Evolutionary conservation across 192 early-diverging fungal genomes (phyloP).

Genomic region (Linnemannia schmuckeri): DNA sequence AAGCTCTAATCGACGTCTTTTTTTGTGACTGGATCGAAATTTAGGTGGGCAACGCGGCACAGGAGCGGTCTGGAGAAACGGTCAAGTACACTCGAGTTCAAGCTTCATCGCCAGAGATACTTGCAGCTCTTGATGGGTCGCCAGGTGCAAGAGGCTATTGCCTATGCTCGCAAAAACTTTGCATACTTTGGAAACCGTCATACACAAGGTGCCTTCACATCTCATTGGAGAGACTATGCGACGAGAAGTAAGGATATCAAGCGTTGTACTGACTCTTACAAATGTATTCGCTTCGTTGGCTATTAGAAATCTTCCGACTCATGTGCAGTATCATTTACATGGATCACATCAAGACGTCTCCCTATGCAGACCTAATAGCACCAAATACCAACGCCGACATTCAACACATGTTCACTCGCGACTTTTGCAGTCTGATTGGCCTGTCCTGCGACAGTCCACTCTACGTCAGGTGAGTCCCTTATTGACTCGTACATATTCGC

Average conservation of each 20-base stretch:
- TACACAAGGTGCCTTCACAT: slow-evolving; percentile 66
- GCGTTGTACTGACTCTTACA: background rate
- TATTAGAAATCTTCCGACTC: slow-evolving; percentile 63
- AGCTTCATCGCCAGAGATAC: slow-evolving; percentile 84
- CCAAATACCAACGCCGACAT: slow-evolving; percentile 66
- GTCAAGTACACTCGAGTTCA: slow-evolving; percentile 86
- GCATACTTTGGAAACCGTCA: slow-evolving; percentile 71
- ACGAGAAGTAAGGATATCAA: background rate
- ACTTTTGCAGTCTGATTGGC: slow-evolving; percentile 83
- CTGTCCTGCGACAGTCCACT: slow-evolving; percentile 81
- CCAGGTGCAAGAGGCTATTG: slow-evolving; percentile 70
- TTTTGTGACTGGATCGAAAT: background rate
- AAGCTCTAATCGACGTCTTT: background rate
- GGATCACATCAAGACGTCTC: slow-evolving; percentile 48
- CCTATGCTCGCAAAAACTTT: slow-evolving; percentile 83
- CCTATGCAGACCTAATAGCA: slow-evolving; percentile 62
- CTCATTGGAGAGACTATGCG: background rate
- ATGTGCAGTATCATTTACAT: slow-evolving; percentile 58
- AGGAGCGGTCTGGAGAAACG: slow-evolving; percentile 65
- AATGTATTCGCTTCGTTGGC: background rate
- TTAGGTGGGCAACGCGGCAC: slow-evolving; percentile 80
- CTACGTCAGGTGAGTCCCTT: slow-evolving; percentile 67
- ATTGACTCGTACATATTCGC: background rate
- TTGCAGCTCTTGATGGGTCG: slow-evolving; percentile 75
- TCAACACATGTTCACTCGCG: slow-evolving; percentile 76